Conservation (phyloP, 495 filamentous ascomycete genomes). For the Aspergillus cavernicola region DNA sequence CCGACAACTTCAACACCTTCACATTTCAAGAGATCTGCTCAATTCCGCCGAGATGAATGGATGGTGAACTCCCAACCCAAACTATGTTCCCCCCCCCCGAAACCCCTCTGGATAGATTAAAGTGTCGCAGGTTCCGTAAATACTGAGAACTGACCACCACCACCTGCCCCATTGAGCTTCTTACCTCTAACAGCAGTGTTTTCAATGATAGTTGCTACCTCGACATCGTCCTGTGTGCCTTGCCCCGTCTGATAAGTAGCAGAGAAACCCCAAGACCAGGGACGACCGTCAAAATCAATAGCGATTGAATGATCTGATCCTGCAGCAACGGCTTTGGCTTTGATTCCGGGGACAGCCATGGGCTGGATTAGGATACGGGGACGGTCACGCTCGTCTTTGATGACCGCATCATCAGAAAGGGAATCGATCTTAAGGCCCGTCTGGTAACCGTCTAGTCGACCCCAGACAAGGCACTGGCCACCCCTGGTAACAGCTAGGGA, state of each 20-base stretch:
- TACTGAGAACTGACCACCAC: constrained; percentile 60
- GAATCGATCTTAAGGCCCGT: constrained; percentile 51
- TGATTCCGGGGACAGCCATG: constrained; percentile 45
- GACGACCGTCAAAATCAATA: constrained; percentile 53
- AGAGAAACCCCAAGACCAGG: constrained; percentile 62
- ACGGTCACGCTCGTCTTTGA: constrained; percentile 44
- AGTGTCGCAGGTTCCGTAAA: constrained; percentile 31
- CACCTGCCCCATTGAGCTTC: constrained; percentile 54
- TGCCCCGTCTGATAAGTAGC: constrained; percentile 62
- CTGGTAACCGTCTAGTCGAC: constrained; percentile 57
- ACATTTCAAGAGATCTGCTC: neutral
- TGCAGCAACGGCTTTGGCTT: constrained; percentile 40
- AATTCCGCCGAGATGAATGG: neutral
- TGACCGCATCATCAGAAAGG: constrained; percentile 46
- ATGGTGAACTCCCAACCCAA: neutral
- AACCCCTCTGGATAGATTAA: constrained; percentile 2
- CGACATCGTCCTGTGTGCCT: constrained; percentile 54
- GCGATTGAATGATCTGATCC: constrained; percentile 58
- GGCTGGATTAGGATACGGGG: constrained; percentile 56
- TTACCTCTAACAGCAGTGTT: constrained; percentile 56
- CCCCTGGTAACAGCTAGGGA: constrained; percentile 49
- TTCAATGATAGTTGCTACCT: constrained; percentile 54
- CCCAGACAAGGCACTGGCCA: constrained; percentile 57
- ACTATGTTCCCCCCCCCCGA: neutral
- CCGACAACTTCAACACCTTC: neutral